Evolutionary conservation across 495 filamentous ascomycete species (phyloP).

Genomic region (Tuber melanosporum): DNA sequence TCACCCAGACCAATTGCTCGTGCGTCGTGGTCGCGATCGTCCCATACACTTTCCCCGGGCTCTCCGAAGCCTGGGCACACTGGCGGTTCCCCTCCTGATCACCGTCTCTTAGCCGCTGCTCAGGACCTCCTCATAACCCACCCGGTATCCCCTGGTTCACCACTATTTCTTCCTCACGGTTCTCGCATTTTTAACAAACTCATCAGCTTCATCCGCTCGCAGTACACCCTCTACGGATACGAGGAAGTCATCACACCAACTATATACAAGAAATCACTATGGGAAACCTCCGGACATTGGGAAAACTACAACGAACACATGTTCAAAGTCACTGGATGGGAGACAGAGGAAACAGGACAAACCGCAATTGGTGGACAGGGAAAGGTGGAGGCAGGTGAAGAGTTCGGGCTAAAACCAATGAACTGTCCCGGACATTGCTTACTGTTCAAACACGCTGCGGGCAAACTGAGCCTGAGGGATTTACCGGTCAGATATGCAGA

Average conservation of each 20-base stretch:
- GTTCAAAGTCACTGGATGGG: slow-evolving; percentile 71
- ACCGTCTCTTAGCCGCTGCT: slow-evolving; percentile 61
- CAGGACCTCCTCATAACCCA: slow-evolving; percentile 77
- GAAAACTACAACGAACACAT: slow-evolving; percentile 93
- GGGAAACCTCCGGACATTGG: slow-evolving; percentile 85
- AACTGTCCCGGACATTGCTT: slow-evolving; percentile 94
- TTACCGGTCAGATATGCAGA: slow-evolving; percentile 87
- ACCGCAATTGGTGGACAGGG: neutral
- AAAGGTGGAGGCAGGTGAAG: slow-evolving; percentile 53
- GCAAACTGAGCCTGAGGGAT: slow-evolving; percentile 68
- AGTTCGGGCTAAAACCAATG: slow-evolving; percentile 93
- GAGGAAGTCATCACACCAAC: slow-evolving; percentile 87
- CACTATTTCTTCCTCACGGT: slow-evolving; percentile 80
- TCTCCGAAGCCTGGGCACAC: neutral
- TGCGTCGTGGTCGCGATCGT: neutral
- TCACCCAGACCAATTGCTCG: neutral
- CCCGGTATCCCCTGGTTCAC: slow-evolving; percentile 75
- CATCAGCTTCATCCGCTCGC: slow-evolving; percentile 72
- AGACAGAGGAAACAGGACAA: slow-evolving; percentile 36
- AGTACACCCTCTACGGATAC: slow-evolving; percentile 83
- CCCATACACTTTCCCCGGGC: neutral
- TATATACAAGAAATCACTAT: slow-evolving; percentile 86
- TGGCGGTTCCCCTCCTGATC: slow-evolving; percentile 45
- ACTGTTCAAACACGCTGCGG: slow-evolving; percentile 60
- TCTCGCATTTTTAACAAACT: slow-evolving; percentile 83